Evolutionary conservation across 2,329 filamentous ascomycete genomes (phyloP), one percentile per base, ranked within the genome.

Genomic region (Neonectria neomacrospora): DNA sequence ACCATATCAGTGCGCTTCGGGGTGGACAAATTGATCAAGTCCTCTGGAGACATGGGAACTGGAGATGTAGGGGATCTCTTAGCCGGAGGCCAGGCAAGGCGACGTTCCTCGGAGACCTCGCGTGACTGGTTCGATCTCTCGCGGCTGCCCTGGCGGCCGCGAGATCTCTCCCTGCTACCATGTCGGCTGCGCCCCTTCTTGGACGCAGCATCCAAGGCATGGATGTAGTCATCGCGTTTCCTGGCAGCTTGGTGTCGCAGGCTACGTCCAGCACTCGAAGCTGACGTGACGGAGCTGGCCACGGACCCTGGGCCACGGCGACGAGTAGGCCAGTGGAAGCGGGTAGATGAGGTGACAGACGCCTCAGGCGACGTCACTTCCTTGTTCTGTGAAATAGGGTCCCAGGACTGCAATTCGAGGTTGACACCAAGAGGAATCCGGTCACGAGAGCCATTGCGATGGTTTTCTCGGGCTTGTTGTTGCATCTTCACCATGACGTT

Each of bases 61-160:
- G 95, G 95, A 0, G 95, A 97, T 2, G 93, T 96, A 1, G 95
- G 95, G 1, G 95, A 97, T 22, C 92, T 86, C 79, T 97, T 97
- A 18, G 91, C 88, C 73, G 89, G 91, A 66, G 91, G 80, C 61
- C 84, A 93, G 67, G 89, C 85, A 65, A 92, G 86, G 20, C 91
- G 92, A 61, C 92, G 88, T 44, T 91, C 90, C 67, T 90, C 87
- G 0, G 92, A 93, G 11, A 78, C 77, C 18, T 92, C 90, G 22
- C 89, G 84, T 11, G 83, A 80, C 68, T 84, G 84, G 23, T 82
- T 80, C 53, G 83, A 83, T 68, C 79, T 75, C 58, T 85, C 83
- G 1, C 82, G 82, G 70, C 83, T 86, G 6, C 75, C 76, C 2
- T 84, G 81, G 11, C 85, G 81, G 44, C 79, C 81, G 7, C 80